These are phyloP conservation scores for Penicillium soppii DNA, from an alignment of 495 filamentous ascomycete species.

Conservation along the genomic window DNA sequence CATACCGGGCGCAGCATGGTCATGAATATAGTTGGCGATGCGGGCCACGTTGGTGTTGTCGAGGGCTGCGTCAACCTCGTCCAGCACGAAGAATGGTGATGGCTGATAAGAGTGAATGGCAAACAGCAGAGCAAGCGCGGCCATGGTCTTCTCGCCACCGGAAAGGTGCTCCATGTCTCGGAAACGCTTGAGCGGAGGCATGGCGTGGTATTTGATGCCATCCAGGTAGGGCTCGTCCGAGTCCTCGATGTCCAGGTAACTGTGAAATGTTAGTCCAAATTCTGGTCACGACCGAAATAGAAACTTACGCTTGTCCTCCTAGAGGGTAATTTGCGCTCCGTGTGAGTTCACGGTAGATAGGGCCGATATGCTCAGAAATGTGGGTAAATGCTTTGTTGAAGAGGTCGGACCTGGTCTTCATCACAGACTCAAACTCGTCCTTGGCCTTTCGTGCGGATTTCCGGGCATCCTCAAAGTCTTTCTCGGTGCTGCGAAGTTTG, in stretches of 20 bases:
- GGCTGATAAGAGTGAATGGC: conserved; percentile 95
- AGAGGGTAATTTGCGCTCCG: conserved; percentile 79
- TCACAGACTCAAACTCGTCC: conserved; percentile 77
- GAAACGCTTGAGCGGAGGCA: conserved; percentile 98
- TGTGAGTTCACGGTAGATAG: conserved; percentile 94
- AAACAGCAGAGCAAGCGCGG: conserved; percentile 90
- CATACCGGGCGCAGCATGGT: conserved; percentile 94
- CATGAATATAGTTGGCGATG: conserved; percentile 90
- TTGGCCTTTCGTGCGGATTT: conserved; percentile 69
- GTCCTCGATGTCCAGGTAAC: conserved; percentile 90
- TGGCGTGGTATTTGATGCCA: conserved; percentile 96
- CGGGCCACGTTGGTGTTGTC: conserved; percentile 95
- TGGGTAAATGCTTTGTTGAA: conserved; percentile 95
- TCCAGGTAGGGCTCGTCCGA: conserved; percentile 87
- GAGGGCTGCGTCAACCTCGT: conserved; percentile 96
- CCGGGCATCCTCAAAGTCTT: conserved; percentile 83
- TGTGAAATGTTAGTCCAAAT: conserved; percentile 15
- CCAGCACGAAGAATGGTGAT: conserved; percentile 94
- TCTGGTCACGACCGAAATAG: not conserved
- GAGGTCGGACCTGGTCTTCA: conserved; percentile 78
- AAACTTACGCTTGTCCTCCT: conserved; percentile 78
- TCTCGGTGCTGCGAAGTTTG: conserved; percentile 79
- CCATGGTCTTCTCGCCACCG: conserved; percentile 98
- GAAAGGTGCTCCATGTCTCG: conserved; percentile 98
- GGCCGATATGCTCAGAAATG: conserved; percentile 90